Conservation (phyloP, 192 early-diverging fungal species). For the Kappamyces sp. region DNA sequence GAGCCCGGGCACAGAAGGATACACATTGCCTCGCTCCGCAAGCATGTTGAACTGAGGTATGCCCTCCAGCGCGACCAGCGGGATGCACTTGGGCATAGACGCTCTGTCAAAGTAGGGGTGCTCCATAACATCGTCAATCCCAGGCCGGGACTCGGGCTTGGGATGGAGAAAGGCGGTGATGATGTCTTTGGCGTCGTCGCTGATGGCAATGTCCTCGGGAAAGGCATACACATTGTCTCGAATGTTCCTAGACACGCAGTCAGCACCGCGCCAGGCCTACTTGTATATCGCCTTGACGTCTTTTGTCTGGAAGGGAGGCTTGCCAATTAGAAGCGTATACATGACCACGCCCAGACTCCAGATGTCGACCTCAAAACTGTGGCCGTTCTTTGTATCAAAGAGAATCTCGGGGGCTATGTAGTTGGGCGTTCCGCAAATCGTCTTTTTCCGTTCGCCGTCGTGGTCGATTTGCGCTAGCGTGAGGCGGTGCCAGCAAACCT, state of each 20-base stretch:
- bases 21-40: not conserved
- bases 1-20: not conserved
- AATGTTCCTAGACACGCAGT: slow-evolving; percentile 49
- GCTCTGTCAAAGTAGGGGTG: slow-evolving; percentile 38
- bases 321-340: slow-evolving; percentile 83
- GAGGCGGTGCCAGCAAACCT: slow-evolving; percentile 35
- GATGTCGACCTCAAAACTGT: slow-evolving; percentile 90
- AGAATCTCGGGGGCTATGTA: slow-evolving; percentile 97
- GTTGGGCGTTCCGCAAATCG: slow-evolving; percentile 95
- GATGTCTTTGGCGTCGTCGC: slow-evolving; percentile 57
- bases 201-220: slow-evolving; percentile 55
- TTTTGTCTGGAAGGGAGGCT: slow-evolving; percentile 83
- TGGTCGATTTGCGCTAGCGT: slow-evolving; percentile 38
- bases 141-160: slow-evolving; percentile 48
- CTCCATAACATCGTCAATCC: slow-evolving; percentile 39
- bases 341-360: slow-evolving; percentile 68
- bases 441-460: slow-evolving; percentile 85
- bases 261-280: slow-evolving; percentile 30
- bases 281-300: slow-evolving; percentile 73
- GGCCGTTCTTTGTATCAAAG: slow-evolving; percentile 68
- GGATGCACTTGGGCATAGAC: slow-evolving; percentile 28
- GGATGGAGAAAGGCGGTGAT: slow-evolving; percentile 64
- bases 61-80: slow-evolving; percentile 28
- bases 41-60: slow-evolving; percentile 15
- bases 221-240: slow-evolving; percentile 67